phyloP scores from a whole-genome alignment of 176 grass and related monocot genomes.

The Urochloa ruziziensis region DNA sequence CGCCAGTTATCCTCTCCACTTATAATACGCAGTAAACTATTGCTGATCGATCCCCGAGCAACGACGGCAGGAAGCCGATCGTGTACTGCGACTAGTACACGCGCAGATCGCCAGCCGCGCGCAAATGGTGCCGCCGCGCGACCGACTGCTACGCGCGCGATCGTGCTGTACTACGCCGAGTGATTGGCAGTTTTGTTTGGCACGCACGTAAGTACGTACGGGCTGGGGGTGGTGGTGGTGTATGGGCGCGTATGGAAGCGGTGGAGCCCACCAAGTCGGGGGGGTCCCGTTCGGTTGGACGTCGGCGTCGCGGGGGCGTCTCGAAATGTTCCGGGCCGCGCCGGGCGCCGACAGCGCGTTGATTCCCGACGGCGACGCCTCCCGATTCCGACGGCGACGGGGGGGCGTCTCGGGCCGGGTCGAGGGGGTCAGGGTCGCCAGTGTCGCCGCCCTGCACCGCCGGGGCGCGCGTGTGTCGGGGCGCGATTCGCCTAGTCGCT shows the following conservation, averaged over 20 bases:
- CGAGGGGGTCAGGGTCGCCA: not conserved
- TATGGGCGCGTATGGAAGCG: not conserved
- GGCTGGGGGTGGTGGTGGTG: not conserved
- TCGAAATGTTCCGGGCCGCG: conserved; percentile 33
- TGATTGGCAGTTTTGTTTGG: not conserved
- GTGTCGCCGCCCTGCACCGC: not conserved
- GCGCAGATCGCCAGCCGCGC: not conserved
- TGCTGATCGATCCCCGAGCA: not conserved
- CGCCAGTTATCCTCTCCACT: not conserved
- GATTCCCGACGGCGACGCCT: conserved; percentile 37
- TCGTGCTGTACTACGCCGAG: not conserved
- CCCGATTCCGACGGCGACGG: conserved; percentile 31
- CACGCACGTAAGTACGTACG: not conserved
- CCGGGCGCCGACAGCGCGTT: conserved; percentile 20
- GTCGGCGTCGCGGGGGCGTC: conserved; percentile 35
- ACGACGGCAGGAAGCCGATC: not conserved
- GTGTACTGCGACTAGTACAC: not conserved
- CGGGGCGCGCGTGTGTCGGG: conserved; percentile 11
- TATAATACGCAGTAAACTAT: not conserved
- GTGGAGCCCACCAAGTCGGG: not conserved
- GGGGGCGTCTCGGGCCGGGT: not conserved
- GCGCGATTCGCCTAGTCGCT: not conserved
- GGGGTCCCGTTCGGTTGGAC: conserved; percentile 41
- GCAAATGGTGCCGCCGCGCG: not conserved
- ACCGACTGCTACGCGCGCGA: not conserved